A percentile compares a stretch with the other conserved stretches of the same genome.
These are phyloP conservation scores for Globomyces pollinis-pini DNA, from an alignment of 192 early-diverging fungal genomes.

Conservation along the genomic window DNA sequence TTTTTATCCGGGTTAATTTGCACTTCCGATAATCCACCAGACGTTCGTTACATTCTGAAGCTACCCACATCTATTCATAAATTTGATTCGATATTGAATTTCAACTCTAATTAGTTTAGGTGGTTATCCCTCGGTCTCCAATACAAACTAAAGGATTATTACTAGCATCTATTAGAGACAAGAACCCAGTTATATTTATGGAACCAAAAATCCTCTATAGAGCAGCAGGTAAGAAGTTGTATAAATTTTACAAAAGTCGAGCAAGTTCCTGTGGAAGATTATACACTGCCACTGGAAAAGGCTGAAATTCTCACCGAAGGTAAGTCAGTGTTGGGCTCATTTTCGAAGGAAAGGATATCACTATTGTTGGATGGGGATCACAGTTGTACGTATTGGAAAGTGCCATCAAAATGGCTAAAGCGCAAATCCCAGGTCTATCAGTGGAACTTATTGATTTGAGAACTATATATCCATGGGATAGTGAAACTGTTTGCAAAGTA, in stretches of 20 bases:
- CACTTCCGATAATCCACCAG: too few relatives aligned
- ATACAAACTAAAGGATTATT: conserved; percentile 94
- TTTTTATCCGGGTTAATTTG: too few relatives aligned
- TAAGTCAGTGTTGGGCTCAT: too few relatives aligned
- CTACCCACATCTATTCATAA: conserved; percentile 1
- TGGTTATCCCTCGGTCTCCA: conserved; percentile 85
- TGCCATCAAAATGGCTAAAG: conserved; percentile 79
- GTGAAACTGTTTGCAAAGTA: conserved; percentile 69
- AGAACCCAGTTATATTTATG: conserved; percentile 90
- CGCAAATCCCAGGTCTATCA: conserved; percentile 73
- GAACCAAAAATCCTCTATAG: conserved; percentile 97
- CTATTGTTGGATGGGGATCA: conserved; percentile 84
- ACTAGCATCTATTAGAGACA: conserved; percentile 80
- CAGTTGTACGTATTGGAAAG: conserved; percentile 91
- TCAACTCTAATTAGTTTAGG: too few relatives aligned
- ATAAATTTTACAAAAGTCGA: conserved; percentile 52
- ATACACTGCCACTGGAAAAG: conserved; percentile 80
- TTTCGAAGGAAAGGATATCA: conserved; percentile 85
- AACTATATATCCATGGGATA: conserved; percentile 85
- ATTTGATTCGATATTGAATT: conserved; percentile 11
- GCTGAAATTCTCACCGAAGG: conserved; percentile 81
- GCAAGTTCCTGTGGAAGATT: conserved; percentile 88
- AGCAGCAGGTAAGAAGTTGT: conserved; percentile 55
- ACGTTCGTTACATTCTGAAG: too few relatives aligned
- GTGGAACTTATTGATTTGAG: conserved; percentile 91